Base-by-base conservation (phyloP, 768 basidiomycete species). In the Termitomyces sp. region DNA sequence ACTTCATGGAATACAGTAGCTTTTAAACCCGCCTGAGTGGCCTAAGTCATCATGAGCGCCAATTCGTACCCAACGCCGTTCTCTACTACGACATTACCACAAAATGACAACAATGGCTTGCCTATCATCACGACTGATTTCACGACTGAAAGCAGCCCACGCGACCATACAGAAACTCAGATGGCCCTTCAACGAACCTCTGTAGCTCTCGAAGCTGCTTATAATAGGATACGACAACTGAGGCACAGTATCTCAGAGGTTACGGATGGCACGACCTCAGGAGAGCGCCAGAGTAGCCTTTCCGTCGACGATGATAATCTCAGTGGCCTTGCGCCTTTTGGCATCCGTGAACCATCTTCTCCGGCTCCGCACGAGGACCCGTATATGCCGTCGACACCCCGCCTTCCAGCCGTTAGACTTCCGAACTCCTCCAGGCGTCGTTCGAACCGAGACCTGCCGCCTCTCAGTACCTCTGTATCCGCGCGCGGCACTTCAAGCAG, bases 211-310 rank as follows among this genome's bases (percentile, higher is more conserved):
- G 79, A 82, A 52, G 74, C 76, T 35, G 82, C 80, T 21, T 82
- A 80, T 65, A 74, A 71, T 58, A 76, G 79, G 45, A 78, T 84
- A 62, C 74, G 76, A 47, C 77, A 79, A 65, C 75, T 83, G 48
- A 76, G 82, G 56, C 75, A 74, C 30, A 80, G 72, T 58, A 72
- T 85, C 35, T 67, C 76, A 49, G 71, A 73, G 56, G 66, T 82
- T 17, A 66, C 74, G 7, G 73, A 74, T n/a, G 64, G 66, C n/a
- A 45, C 69, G 19, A 64, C 71, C 57, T 58, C 50, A 26, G 28
- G 43, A 41, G 57, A 58, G 7, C 24, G 14, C 7, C 56, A 34
- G 32, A 35, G 14, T 35, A 60, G 51, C 24, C n/a, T 51, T 37
- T 45, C 38, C 17, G 55, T 76, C 17, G 72, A 68, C 17, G 71